A percentile compares a stretch with the other conserved stretches of the same genome.
These are phyloP conservation scores for Ogataea thermomethanolica DNA, from an alignment of 805 yeast genomes.

Conservation along the genomic window DNA sequence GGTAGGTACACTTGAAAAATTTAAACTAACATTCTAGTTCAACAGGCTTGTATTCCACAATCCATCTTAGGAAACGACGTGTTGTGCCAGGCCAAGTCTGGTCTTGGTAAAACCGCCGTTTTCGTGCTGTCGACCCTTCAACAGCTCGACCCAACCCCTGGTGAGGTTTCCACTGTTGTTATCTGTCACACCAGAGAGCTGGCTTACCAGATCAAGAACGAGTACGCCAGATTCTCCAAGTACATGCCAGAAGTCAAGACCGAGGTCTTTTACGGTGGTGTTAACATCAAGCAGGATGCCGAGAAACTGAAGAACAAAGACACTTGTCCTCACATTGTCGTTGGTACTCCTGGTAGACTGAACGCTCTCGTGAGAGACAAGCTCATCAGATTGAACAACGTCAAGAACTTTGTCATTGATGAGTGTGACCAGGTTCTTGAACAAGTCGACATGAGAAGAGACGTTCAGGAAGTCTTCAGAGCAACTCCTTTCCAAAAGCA, in stretches of 20 bases:
- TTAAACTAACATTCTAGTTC: conserved; percentile 49
- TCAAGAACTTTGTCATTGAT: conserved; percentile 92
- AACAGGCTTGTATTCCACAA: conserved; percentile 97
- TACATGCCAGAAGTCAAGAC: conserved; percentile 98
- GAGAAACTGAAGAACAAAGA: conserved; percentile 88
- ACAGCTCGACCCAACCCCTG: conserved; percentile 95
- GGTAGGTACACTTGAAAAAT: conserved; percentile 52
- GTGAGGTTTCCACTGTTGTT: conserved; percentile 91
- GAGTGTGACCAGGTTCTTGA: conserved; percentile 99
- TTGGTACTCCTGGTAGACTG: conserved; percentile 98
- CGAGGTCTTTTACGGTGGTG: conserved; percentile 96
- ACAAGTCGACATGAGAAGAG: conserved; percentile 86
- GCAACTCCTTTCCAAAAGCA: conserved; percentile 97
- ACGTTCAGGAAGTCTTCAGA: conserved; percentile 96
- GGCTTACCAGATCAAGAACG: conserved; percentile 97
- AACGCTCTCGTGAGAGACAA: conserved; percentile 92
- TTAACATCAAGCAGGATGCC: conserved; percentile 77
- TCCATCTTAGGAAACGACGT: conserved; percentile 97
- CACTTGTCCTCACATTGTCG: conserved; percentile 93
- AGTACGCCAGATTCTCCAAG: conserved; percentile 95
- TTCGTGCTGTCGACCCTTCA: conserved; percentile 94
- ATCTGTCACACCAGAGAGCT: conserved; percentile 98
- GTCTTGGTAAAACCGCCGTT: conserved; percentile 98
- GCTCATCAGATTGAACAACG: conserved; percentile 77
- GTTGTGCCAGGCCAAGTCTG: conserved; percentile 98